phyloP scores from a whole-genome alignment of 1,139 yeast genomes.

The Yamadazyma atmosphaerica region DNA sequence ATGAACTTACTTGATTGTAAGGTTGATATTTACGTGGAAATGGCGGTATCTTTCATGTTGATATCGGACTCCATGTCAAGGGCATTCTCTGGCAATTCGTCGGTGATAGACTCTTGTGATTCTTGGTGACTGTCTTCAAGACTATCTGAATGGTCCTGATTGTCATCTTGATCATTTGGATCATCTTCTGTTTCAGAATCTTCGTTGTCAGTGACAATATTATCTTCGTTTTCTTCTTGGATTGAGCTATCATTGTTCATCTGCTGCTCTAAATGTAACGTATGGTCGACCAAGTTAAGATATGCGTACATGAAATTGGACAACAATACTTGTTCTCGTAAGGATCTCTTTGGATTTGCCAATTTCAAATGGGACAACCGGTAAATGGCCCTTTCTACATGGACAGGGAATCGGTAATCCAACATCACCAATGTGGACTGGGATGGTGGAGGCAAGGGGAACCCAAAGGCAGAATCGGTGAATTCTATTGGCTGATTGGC shows the following conservation, averaged over 20 bases:
- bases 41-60: too few species aligned
- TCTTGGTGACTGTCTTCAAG: too few species aligned
- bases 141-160: background rate
- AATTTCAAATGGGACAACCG: slow-evolving; percentile 87
- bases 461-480: slow-evolving; percentile 82
- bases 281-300: slow-evolving; percentile 89
- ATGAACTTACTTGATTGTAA: too few species aligned
- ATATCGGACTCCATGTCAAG: background rate
- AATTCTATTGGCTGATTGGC: slow-evolving; percentile 74
- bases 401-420: slow-evolving; percentile 86
- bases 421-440: slow-evolving; percentile 74
- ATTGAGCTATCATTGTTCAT: slow-evolving; percentile 19
- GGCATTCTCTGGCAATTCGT: too few species aligned
- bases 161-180: background rate
- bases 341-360: slow-evolving; percentile 89
- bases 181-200: slow-evolving; percentile 3
- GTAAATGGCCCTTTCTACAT: slow-evolving; percentile 93
- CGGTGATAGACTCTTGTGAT: too few species aligned
- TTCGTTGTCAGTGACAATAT: slow-evolving; percentile 7
- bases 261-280: slow-evolving; percentile 69
- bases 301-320: slow-evolving; percentile 98
- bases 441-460: slow-evolving; percentile 80
- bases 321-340: slow-evolving; percentile 86
- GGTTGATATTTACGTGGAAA: too few species aligned
- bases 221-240: slow-evolving; percentile 12